A percentile compares a stretch with the other conserved stretches of the same genome.
Evolutionary conservation across 352 stramenopile species (phyloP).

Genomic region (Pythium oligandrum): DNA sequence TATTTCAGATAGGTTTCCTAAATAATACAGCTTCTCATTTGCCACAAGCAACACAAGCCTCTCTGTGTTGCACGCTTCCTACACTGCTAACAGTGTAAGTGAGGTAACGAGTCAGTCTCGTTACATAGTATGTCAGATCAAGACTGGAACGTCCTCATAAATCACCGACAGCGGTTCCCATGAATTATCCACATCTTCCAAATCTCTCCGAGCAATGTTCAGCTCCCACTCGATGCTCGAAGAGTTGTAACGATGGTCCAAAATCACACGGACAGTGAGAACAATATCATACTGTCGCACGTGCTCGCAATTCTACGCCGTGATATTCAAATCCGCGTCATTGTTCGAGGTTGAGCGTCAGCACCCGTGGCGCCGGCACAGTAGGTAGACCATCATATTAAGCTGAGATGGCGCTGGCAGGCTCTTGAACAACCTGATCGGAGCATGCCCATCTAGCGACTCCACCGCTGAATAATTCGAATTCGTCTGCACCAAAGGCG

Average conservation of each 20-base stretch:
- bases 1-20: too few species aligned
- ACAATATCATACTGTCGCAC: conserved; percentile 11
- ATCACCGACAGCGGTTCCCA: conserved; percentile 10
- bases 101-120: too few species aligned
- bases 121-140: too few species aligned
- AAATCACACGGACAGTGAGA: conserved; percentile 7
- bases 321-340: conserved; percentile 12
- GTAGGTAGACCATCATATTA: background rate
- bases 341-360: conserved; percentile 17
- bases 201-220: conserved; percentile 7
- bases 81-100: too few species aligned
- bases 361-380: background rate
- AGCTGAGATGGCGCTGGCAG: conserved; percentile 1
- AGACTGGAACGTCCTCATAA: background rate
- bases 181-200: conserved; percentile 16
- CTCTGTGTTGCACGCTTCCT: too few species aligned
- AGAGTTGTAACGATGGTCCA: conserved; percentile 5
- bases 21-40: too few species aligned
- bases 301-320: conserved; percentile 12
- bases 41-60: too few species aligned
- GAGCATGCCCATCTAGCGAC: conserved; percentile 1
- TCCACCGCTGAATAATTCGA: conserved; percentile 6
- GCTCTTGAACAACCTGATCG: conserved; percentile 9
- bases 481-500: conserved; percentile 8
- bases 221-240: conserved; percentile 7